Evolutionary conservation across 2,329 filamentous ascomycete genomes (phyloP), one percentile per base, ranked within the genome.

Genomic region (Capronia epimyces): DNA sequence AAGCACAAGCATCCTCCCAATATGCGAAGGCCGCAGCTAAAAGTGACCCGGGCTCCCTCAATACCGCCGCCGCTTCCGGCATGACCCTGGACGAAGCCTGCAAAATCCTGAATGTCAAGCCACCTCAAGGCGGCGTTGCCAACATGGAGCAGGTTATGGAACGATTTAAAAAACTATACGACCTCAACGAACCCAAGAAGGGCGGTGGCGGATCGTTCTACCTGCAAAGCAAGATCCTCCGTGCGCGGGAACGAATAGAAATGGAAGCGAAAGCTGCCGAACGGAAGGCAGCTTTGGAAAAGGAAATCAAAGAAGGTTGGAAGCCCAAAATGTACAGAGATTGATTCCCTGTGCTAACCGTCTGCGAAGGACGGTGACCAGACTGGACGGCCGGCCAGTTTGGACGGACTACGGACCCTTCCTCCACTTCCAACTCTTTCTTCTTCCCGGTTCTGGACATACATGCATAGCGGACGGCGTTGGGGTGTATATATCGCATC

Each of bases 281-380:
- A 63, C 84, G 87, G 66, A 82, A 84, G 66, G 78, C 79, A 12
- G 82, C 83, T 61, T 76, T 82, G 63, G 89, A 95, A 65, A 83
- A 84, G 49, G 89, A 95, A 69, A 64, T 86, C 47, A 82, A 85
- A 66, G 84, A 89, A 57, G 93, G 91, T 0, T 96, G 89, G 83
- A 94, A 90, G 68, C 93, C 91, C 52, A 96, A 95, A 76, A 75
- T 96, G 52, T 96, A 93, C 72, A 94, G 94, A 75, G 87, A 94
- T 68, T 78, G 82, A 77, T 86, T 68, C 43, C 63, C 41, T 49
- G 45, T 49, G 53, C 57, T 60, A 55, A 61, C 53, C 50, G 50
- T 50, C 52, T 47, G 34, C 39, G 45, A 59, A 60, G 58, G 54
- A 52, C 59, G 58, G 55, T 61, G 50, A 61, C 53, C 32, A 50